Conservation (phyloP, 2,329 filamentous ascomycete species). For the Nannizzia gypsea region DNA sequence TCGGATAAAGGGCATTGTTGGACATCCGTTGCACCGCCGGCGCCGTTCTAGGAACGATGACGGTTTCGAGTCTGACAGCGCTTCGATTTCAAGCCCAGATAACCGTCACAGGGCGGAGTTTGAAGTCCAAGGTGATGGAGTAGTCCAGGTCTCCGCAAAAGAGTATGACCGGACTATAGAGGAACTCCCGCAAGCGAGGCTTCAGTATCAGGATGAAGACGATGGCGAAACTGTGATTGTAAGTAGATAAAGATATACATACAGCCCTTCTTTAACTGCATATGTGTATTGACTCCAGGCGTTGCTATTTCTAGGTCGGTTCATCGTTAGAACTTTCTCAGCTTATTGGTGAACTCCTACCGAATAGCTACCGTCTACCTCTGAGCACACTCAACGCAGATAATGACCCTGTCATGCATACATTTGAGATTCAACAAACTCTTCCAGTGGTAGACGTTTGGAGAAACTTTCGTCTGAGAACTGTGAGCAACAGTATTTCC, state of each 20-base stretch:
- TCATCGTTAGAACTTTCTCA: conserved; percentile 37
- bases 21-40: conserved; percentile 1
- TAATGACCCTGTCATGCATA: conserved; percentile 26
- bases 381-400: neutral
- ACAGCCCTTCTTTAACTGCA: neutral
- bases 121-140: conserved; percentile 17
- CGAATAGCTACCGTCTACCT: conserved; percentile 6
- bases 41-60: neutral
- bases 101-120: neutral
- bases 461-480: conserved; percentile 23
- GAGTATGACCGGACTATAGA: conserved; percentile 35
- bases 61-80: neutral
- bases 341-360: conserved; percentile 34
- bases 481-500: neutral
- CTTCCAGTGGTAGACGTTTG: conserved; percentile 30
- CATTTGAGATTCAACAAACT: conserved; percentile 36
- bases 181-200: conserved; percentile 30
- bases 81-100: neutral
- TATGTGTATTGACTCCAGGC: neutral
- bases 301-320: conserved; percentile 28
- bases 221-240: conserved; percentile 37
- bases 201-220: conserved; percentile 37
- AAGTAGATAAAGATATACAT: conserved; percentile 17
- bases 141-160: conserved; percentile 31
- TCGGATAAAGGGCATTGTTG: conserved; percentile 27